Evolutionary conservation across 208 protist genomes (phyloP), one percentile per base, ranked within the genome.

Genomic region (Perkinsela sp.): DNA sequence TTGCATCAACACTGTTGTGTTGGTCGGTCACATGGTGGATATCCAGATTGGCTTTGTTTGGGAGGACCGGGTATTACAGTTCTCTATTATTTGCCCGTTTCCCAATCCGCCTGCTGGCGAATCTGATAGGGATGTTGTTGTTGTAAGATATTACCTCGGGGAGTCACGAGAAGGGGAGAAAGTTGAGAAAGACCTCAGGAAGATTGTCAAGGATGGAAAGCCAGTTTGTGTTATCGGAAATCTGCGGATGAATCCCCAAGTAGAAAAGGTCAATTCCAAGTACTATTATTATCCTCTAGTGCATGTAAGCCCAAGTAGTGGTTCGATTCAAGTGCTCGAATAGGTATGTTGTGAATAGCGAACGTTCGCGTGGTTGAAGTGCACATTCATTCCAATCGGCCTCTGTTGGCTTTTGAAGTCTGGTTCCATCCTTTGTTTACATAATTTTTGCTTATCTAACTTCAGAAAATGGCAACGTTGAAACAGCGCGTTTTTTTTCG

Each of bases 221-320:
- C 65, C 69, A 1, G 81, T 79, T 22, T 65, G 83, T 13, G 83
- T 91, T 0, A 83, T 75, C 28, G 86, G 86, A 0, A 73, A 83
- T 0, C 75, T 91, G 66, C 78, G 86, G 32, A 81, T 91, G 78
- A 78, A 89, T 31, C 86, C 86, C 22, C 86, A 91, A 77, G 88
- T 79, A 66, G 86, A 91, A 67, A 71, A 72, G 15, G 30, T 68
- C 1, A 73, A 85, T 71, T 80, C 77, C 68, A 88, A 85, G 72
- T 91, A 91, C 69, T 88, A 88, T 48, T 83, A 89, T 73, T 88
- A 80, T 66, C 86, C 86, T 6, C 77, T 91, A n/a, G 78, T 91
- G 2, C 81, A 89, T 40, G 82, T 91, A 22, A 73, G 76, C 1
- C 75, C 78, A 0, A 83, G 83, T 0, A 71, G 75, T 13, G 86